These are phyloP conservation scores for Clarireedia homoeocarpa DNA, from an alignment of 2,329 filamentous ascomycete species.

Conservation along the genomic window DNA sequence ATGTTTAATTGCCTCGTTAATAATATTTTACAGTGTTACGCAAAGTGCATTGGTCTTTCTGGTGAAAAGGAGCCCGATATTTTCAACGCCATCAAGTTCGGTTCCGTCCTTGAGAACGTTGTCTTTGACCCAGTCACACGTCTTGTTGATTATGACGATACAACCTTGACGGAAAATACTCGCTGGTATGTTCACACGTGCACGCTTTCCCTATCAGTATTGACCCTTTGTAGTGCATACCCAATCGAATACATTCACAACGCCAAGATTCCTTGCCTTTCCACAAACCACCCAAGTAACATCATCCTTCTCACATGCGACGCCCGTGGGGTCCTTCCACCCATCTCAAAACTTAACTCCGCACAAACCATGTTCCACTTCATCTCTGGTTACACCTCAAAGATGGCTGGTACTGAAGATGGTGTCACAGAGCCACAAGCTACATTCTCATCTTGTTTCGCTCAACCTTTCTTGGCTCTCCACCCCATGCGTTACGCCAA, in stretches of 20 bases:
- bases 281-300: constrained; percentile 82
- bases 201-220: neutral
- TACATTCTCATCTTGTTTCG: constrained; percentile 98
- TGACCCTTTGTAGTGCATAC: constrained; percentile 54
- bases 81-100: constrained; percentile 89
- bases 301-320: constrained; percentile 98
- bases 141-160: constrained; percentile 90
- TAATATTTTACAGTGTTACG: constrained; percentile 60
- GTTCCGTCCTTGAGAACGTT: constrained; percentile 95
- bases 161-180: constrained; percentile 95
- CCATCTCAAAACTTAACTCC: constrained; percentile 92
- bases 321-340: constrained; percentile 90
- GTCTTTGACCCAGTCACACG: constrained; percentile 90
- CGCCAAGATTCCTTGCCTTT: constrained; percentile 96
- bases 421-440: constrained; percentile 95
- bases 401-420: constrained; percentile 99
- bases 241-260: constrained; percentile 99
- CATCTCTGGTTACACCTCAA: constrained; percentile 98
- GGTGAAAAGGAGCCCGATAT: constrained; percentile 99
- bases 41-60: constrained; percentile 95
- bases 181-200: constrained; percentile 46
- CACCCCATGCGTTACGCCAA: constrained; percentile 98
- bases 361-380: constrained; percentile 99
- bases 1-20: constrained; percentile 8
- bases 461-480: constrained; percentile 95